Base-by-base conservation (phyloP, 192 early-diverging fungal genomes). In the Thamnidium elegans region DNA sequence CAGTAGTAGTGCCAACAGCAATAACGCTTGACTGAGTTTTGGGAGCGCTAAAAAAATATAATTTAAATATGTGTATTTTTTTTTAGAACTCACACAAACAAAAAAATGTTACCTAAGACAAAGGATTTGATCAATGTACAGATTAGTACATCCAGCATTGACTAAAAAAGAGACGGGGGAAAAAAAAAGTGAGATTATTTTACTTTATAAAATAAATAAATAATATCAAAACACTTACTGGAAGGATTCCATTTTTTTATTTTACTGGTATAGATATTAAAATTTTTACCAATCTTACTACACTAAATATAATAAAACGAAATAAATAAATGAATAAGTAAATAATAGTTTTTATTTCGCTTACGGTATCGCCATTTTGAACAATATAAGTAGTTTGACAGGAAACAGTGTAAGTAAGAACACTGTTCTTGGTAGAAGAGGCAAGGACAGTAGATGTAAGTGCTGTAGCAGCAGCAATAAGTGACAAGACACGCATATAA, bases 201-300 rank as follows among this genome's bases (percentile, higher is more conserved):
- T n/a, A n/a, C n/a, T 3, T 26, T 9, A 15, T 13, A 7, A 17
- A 4, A 55, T 14, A 34, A 48, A 55, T 44, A 44, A 20, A 4
- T n/a, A 34, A 47, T 4, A 1, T n/a, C 17, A 3, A 5, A 26
- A 26, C 26, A 26, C 45, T 62, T 62, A 69, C 67, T 36, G 19
- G 61, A 15, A 64, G 62, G 68, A 15, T 70, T 64, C 68, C 62
- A 64, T 8, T 70, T 67, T 61, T 71, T n/a, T 14, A 68, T 23
- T 6, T 64, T 26, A 8, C 26, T 48, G 11, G 56, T 26, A 11
- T 23, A 47, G 13, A 68, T 60, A 14, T 42, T 55, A 4, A 65
- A 62, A 1, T 50, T 53, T 13, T 32, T 19, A 15, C 26, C 43
- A 47, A 68, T 62, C 0, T 62, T 68, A 45, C 50, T 61, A 21